Percentiles rank a stretch among this genome's conserved stretches.
Conservation (phyloP, 257 asterid species). For the Nicotiana attenuata region DNA sequence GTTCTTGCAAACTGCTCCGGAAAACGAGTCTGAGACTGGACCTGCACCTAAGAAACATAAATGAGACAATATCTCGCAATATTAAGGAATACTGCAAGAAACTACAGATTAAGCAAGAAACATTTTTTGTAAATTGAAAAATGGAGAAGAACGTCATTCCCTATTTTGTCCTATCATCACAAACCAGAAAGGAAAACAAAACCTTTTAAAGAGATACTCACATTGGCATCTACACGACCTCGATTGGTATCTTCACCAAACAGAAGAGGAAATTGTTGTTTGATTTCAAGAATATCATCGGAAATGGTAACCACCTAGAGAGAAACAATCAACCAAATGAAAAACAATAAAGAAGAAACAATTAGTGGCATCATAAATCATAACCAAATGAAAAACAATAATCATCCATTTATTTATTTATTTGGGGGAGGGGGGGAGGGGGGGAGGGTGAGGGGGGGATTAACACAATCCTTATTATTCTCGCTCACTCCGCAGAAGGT, state of each 20-base stretch:
- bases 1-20: constrained; percentile 45
- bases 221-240: no score
- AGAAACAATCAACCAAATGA: background rate
- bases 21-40: constrained; percentile 40
- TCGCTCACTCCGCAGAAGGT: no score
- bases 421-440: no score
- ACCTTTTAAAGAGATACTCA: no score
- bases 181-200: no score
- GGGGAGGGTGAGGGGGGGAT: no score
- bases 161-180: no score
- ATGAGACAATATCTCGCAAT: background rate
- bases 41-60: constrained; percentile 19
- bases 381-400: background rate
- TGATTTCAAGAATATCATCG: constrained; percentile 44
- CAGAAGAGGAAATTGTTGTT: no score
- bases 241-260: no score
- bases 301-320: constrained; percentile 48
- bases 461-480: no score
- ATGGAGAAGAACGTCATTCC: background rate
- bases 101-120: background rate
- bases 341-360: background rate
- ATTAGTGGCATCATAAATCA: background rate
- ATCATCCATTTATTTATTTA: background rate
- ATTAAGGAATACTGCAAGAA: background rate
- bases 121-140: background rate